These are phyloP conservation scores for Penicillium vulpinum DNA, from an alignment of 2,329 filamentous ascomycete species.

Conservation along the genomic window DNA sequence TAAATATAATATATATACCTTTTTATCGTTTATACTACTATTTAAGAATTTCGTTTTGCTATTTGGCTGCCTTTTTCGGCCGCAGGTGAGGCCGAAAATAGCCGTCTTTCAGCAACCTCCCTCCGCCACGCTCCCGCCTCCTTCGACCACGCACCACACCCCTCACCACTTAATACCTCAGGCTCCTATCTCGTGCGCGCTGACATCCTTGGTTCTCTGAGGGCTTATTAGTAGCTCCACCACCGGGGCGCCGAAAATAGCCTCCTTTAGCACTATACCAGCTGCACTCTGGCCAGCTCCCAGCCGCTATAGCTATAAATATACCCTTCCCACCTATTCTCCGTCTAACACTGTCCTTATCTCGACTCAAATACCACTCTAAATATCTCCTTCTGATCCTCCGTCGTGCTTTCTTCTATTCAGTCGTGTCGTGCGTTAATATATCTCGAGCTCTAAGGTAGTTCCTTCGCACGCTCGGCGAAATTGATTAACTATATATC, in stretches of 20 bases:
- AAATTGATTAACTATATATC: not conserved
- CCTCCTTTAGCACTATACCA: not conserved
- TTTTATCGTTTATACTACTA: no score
- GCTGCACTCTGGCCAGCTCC: no score
- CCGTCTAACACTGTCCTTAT: not conserved
- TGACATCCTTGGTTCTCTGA: not conserved
- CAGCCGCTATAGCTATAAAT: not conserved
- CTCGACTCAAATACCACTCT: no score
- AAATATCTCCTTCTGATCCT: not conserved
- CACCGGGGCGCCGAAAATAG: not conserved
- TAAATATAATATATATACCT: no score
- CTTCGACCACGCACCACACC: constrained; percentile 12
- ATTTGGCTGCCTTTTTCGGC: no score
- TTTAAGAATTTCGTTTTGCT: no score
- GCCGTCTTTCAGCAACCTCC: no score
- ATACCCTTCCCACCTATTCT: not conserved
- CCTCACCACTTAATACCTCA: constrained; percentile 7
- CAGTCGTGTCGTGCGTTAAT: not conserved
- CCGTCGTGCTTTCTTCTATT: not conserved
- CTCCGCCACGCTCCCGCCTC: constrained; percentile 13
- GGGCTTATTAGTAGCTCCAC: not conserved
- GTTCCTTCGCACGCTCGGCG: no score
- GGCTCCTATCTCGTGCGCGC: not conserved
- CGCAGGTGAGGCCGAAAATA: no score
- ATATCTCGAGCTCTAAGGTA: not conserved